A percentile compares a stretch with the other conserved stretches of the same genome.
These are phyloP conservation scores for Macrophomina pseudophaseolina DNA, from an alignment of 2,329 filamentous ascomycete genomes.

Conservation along the genomic window DNA sequence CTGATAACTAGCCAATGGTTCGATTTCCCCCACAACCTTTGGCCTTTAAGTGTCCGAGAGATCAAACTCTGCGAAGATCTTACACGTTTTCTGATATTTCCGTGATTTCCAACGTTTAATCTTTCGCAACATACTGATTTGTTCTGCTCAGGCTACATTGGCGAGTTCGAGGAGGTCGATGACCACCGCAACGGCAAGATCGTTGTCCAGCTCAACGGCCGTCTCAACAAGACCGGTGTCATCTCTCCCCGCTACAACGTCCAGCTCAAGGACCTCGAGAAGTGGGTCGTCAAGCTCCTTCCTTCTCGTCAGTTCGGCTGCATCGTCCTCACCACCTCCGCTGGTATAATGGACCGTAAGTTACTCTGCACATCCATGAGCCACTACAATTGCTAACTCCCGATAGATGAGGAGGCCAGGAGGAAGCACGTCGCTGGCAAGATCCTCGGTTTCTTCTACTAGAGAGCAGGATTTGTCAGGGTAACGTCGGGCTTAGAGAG, in stretches of 20 bases:
- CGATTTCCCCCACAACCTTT: slow-evolving; percentile 80
- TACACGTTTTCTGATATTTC: slow-evolving; percentile 87
- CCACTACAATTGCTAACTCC: neutral
- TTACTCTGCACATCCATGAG: neutral
- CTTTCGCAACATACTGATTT: slow-evolving; percentile 83
- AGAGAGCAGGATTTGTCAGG: slow-evolving; percentile 46
- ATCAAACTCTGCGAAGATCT: slow-evolving; percentile 84
- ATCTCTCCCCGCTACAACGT: slow-evolving; percentile 99
- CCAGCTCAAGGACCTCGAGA: slow-evolving; percentile 95
- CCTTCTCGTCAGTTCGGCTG: slow-evolving; percentile 99
- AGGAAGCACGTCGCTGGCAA: slow-evolving; percentile 99
- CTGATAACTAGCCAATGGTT: slow-evolving; percentile 99
- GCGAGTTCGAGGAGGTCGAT: slow-evolving; percentile 99
- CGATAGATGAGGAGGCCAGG: slow-evolving; percentile 88
- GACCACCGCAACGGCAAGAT: slow-evolving; percentile 99
- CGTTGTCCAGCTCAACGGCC: slow-evolving; percentile 98
- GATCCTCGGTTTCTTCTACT: slow-evolving; percentile 99
- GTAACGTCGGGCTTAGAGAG: neutral
- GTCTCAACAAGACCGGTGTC: slow-evolving; percentile 99
- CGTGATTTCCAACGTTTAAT: slow-evolving; percentile 93
- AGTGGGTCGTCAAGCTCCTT: slow-evolving; percentile 99
- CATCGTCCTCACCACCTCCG: slow-evolving; percentile 98
- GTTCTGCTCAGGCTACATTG: slow-evolving; percentile 80
- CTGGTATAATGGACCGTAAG: slow-evolving; percentile 89
- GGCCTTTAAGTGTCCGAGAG: slow-evolving; percentile 99